Evolutionary conservation across 371 early-diverging fungal species (phyloP), one percentile per base, ranked within the genome.

Genomic region (Syncephalastrum sp.): DNA sequence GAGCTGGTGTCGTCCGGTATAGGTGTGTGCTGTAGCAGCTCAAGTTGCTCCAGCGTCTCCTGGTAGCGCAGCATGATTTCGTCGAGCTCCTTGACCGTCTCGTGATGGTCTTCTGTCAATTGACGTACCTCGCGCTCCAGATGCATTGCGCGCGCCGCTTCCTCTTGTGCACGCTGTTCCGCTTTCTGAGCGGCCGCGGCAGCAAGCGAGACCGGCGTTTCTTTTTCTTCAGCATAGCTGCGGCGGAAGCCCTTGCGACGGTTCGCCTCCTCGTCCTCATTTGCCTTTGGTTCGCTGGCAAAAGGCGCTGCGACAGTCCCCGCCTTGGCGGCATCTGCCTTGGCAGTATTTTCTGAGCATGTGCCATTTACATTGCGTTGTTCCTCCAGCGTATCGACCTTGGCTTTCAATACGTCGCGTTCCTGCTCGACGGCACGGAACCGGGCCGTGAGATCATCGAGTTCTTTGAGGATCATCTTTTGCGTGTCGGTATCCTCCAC

Each of bases 31-130:
- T 65, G 50, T 38, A 63, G 29, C 2, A 46, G 13, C 7, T 69
- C 70, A 3, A 64, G 45, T 47, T 60, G 61, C 23, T 77, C 77
- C 13, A 64, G 49, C 5, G 61, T 61, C 45, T 73, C 73, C 59
- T 77, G 71, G 25, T 78, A 73, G 38, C 74, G 63, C 42, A 59
- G 41, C 33, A 76, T 45, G 4, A 72, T 67, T 42, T 74, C 69
- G 21, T 76, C 75, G 7, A 69, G 54, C 54, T 74, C 77, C 43
- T 76, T 70, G 5, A 64, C 25, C 1, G 72, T 64, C 17, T 66
- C 69, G 29, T 65, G 64, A 46, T 77, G 64, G 16, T 74, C 72
- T 12, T 64, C 59, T 13, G 67, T 59, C 5, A 74, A 42, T 44
- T 64, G 53, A 3, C 59, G 52, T 6, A 72, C 42, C 6, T 58